These are phyloP conservation scores for Paraglomus brasilianum DNA, from an alignment of 192 early-diverging fungal species.

Conservation along the genomic window DNA sequence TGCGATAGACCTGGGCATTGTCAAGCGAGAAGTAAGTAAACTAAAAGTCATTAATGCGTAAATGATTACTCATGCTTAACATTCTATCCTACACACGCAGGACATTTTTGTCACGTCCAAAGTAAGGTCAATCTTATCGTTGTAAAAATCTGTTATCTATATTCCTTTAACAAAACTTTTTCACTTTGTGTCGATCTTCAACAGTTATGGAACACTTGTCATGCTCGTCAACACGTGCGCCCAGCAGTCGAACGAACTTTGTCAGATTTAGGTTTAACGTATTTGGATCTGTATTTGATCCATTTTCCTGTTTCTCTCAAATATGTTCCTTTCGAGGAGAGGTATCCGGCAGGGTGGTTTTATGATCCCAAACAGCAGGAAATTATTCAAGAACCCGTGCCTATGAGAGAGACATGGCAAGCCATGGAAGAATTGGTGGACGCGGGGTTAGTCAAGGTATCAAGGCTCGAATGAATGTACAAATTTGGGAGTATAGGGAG, in stretches of 20 bases:
- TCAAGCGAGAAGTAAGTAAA: conserved; percentile 48
- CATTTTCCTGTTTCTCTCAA: conserved; percentile 68
- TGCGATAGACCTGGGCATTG: conserved; percentile 50
- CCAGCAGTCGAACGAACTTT: conserved; percentile 55
- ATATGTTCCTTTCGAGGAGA: conserved; percentile 42
- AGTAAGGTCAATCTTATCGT: conserved; percentile 31
- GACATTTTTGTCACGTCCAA: conserved; percentile 61
- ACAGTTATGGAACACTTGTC: conserved; percentile 68
- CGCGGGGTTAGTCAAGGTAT: conserved; percentile 45
- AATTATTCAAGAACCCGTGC: conserved; percentile 42
- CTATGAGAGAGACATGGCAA: conserved; percentile 63
- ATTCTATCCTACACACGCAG: too few relatives aligned
- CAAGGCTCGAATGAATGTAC: background rate
- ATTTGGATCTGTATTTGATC: conserved; percentile 71
- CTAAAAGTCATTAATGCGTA: too few relatives aligned
- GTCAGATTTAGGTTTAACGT: conserved; percentile 50
- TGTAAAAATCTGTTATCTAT: background rate
- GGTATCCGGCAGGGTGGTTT: conserved; percentile 51
- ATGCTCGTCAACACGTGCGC: conserved; percentile 51
- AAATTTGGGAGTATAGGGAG: conserved; percentile 50
- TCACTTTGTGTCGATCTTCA: background rate
- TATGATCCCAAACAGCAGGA: conserved; percentile 26
- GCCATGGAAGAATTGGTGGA: conserved; percentile 73
- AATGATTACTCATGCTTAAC: too few relatives aligned
- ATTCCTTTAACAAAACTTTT: too few relatives aligned